Base-by-base conservation (phyloP, 352 stramenopile genomes). In the Peronosclerospora sorghi region DNA sequence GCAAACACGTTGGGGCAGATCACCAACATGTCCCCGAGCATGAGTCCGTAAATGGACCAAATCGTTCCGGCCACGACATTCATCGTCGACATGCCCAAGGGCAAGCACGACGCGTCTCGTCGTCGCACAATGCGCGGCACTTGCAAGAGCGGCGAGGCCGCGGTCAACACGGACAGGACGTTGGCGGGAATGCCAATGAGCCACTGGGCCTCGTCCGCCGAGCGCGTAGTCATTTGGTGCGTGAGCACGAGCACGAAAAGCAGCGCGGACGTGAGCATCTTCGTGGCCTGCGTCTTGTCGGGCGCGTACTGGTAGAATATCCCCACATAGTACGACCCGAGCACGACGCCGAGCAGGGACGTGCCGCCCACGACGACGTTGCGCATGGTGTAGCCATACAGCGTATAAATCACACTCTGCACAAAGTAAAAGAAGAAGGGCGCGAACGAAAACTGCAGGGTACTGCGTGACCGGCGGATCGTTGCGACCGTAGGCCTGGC, bases 341-440 rank as follows among this genome's bases (percentile, higher is more conserved):
- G 32, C 26, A 83, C 23, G 0, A 58, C 45, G 35, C 78, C 74
- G 0, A 90, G 59, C 9, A 72, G 38, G 20, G 75, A 72, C 9
- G 73, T 86, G 34, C 54, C 51, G 24, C 59, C 62, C 55, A 90
- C 77, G 21, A 90, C 41, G 18, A 47, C 17, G 30, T 90, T 87
- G 17, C 54, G 42, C 15, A 69, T 86, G 35, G 65, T 77, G 35
- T 65, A 81, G 9, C 52, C 73, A 45, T 90, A 87, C 37, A 90
- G 56, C 35, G 74, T 76, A 56, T 85, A 86, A 44, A 86, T 85
- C n/a, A 83, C 41, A n/a, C 64, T 86, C 56, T 83, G 68, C 43
- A 90, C 59, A 24, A 87, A 80, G 60, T 83, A 90, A 57, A 87
- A 87, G 53, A 85, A 90, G 51, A 87, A 87, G 5, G 75, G 78